These are phyloP conservation scores for Cardamine occulta DNA, from an alignment of 345 rosid species.

Conservation along the genomic window DNA sequence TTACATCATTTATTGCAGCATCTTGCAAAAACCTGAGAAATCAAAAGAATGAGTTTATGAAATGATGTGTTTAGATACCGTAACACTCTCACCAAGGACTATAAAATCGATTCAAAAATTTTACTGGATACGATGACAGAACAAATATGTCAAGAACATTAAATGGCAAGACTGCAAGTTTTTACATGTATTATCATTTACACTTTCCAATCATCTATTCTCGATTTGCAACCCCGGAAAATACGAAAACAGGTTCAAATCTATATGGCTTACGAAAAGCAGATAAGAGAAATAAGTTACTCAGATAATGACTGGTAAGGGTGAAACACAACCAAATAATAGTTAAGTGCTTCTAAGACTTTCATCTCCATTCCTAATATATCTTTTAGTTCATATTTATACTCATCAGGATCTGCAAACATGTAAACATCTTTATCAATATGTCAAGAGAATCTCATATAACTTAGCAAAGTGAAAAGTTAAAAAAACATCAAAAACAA, in stretches of 20 bases:
- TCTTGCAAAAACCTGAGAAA: constrained; percentile 73
- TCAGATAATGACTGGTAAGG: constrained; percentile 83
- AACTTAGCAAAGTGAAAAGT: background rate
- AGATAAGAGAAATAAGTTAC: constrained; percentile 46
- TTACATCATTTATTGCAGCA: constrained; percentile 67
- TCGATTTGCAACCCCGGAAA: background rate
- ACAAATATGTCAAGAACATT: background rate
- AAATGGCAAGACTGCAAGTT: background rate
- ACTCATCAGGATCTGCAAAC: constrained; percentile 72
- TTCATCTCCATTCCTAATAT: constrained; percentile 99
- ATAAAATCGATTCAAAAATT: background rate
- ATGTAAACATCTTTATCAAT: constrained; percentile 33
- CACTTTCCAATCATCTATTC: background rate
- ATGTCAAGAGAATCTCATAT: background rate
- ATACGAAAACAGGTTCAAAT: background rate
- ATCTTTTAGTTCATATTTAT: constrained; percentile 77
- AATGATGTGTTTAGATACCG: background rate
- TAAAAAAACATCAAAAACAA: constrained; percentile 1
- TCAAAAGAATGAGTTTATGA: background rate
- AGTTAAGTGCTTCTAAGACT: constrained; percentile 88
- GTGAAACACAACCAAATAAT: constrained; percentile 91
- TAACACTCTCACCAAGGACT: background rate
- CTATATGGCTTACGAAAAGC: background rate
- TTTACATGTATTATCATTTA: background rate
- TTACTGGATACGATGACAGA: too few species aligned